Base-by-base conservation (phyloP, 257 asterid genomes). In the Rubia yunnanensis region DNA sequence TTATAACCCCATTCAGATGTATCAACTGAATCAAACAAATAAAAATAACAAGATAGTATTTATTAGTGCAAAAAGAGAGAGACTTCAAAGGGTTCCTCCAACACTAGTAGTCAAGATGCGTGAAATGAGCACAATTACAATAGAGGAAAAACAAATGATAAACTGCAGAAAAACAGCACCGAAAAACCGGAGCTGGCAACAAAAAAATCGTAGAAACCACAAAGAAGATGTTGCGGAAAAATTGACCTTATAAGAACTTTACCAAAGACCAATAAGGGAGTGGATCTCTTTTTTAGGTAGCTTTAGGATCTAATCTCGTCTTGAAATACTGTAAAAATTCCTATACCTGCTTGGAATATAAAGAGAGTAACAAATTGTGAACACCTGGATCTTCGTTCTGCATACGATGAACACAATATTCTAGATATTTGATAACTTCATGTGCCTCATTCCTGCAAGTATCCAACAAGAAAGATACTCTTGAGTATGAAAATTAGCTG, bases 381-480 rank as follows among this genome's bases (percentile, higher is more conserved):
- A 89, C 82, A 58, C 99, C 95, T 38, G 96, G 88, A 83, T 92
- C 99, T 83, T 89, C 97, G 72, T 87, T 92, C 95, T 80, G 99
- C 88, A 92, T 73, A 72, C 91, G 92, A 70, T 86, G 96, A 70
- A 88, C 95, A 70, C 94, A 89, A 75, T 89, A 85, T 74, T 94
- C 99, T 82, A 94, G 70, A 77, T 89, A 94, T 77, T 94, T 94
- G 71, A 94, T 90, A 63, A 94, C 97, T 81, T 94, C 97, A 74
- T 94, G 95, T 48, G 97, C 86, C 88, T 94, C 97, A 73, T 94
- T 94, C 94, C 99, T 94, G 94, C 75, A 76, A 52, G 72, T 32
- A 48, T 48, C 17, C 66, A 30, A 35, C 10, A 55, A 61, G 60
- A 35, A 5, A 39, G 22, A 58, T 10, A 65, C 8, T 11, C 64